Conservation (phyloP, 331 rosid genomes). For the Acacia pycnantha region DNA sequence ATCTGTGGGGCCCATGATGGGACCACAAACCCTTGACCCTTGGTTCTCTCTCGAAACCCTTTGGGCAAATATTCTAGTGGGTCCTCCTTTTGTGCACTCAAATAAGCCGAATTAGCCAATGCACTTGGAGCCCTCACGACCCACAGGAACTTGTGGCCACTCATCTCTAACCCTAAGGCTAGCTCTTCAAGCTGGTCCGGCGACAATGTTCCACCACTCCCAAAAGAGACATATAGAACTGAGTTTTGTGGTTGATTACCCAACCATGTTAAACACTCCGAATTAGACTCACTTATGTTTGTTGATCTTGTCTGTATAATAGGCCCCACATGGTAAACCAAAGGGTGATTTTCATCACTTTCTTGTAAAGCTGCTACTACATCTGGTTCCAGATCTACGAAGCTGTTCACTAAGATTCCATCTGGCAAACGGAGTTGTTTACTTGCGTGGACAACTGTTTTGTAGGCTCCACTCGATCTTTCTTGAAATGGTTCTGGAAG, state of each 20-base stretch:
- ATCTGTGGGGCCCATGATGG: conserved; percentile 26
- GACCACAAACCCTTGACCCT: conserved; percentile 18
- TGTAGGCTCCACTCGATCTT: conserved; percentile 14
- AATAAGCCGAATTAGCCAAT: not conserved
- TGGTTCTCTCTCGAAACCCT: conserved; percentile 38
- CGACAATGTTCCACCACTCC: conserved; percentile 6
- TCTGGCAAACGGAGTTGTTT: not conserved
- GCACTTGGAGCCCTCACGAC: not conserved
- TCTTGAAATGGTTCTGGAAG: conserved; percentile 22
- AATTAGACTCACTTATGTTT: not conserved
- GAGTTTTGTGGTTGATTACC: not conserved
- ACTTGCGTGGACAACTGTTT: not conserved
- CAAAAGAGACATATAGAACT: conserved; percentile 7
- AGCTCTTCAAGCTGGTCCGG: not conserved
- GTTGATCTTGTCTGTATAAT: not conserved
- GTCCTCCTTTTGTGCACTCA: not conserved
- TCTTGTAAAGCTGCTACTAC: conserved; percentile 20
- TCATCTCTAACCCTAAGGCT: conserved; percentile 14
- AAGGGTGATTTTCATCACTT: not conserved
- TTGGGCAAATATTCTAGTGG: conserved; percentile 19
- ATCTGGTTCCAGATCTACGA: conserved; percentile 27
- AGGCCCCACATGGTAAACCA: not conserved
- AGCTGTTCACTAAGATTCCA: conserved; percentile 26
- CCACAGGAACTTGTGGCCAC: conserved; percentile 11
- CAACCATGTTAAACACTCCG: conserved; percentile 12